These are phyloP conservation scores for Amaranthus tricolor DNA, from an alignment of 179 eudicot species.

Conservation along the genomic window DNA sequence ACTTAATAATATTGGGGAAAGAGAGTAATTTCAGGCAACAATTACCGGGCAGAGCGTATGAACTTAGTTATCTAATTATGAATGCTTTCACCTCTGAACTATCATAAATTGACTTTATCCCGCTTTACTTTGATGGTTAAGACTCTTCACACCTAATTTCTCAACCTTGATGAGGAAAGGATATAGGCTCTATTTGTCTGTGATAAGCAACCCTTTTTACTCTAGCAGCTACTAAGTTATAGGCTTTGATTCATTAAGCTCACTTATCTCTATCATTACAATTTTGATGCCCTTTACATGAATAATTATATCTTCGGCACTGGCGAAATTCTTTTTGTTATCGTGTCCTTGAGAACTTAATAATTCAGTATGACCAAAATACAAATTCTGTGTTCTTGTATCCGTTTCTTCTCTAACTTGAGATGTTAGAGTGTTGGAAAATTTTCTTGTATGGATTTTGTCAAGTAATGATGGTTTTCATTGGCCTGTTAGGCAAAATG, in stretches of 20 bases:
- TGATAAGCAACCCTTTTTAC: neutral
- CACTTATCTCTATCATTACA: neutral
- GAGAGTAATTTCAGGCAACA: no score
- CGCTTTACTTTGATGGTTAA: neutral
- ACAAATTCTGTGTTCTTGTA: neutral
- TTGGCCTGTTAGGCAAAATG: slow-evolving; percentile 43
- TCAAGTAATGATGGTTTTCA: neutral
- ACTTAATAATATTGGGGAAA: no score
- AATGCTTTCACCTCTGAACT: neutral
- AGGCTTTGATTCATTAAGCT: neutral
- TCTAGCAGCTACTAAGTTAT: neutral
- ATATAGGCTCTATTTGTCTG: neutral
- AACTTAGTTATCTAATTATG: neutral
- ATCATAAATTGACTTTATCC: neutral
- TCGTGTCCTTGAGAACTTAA: neutral
- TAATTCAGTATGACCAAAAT: neutral
- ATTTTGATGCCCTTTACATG: neutral
- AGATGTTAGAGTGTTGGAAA: neutral
- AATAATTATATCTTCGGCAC: neutral
- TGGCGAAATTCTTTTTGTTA: neutral
- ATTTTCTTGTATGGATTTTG: neutral
- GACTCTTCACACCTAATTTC: neutral
- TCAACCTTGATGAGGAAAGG: neutral
- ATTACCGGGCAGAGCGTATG: neutral
- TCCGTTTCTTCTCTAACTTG: neutral